Percentiles rank a stretch among this genome's conserved stretches.
Conservation (phyloP, 148 eudicot species). For the Chenopodium suecicum region DNA sequence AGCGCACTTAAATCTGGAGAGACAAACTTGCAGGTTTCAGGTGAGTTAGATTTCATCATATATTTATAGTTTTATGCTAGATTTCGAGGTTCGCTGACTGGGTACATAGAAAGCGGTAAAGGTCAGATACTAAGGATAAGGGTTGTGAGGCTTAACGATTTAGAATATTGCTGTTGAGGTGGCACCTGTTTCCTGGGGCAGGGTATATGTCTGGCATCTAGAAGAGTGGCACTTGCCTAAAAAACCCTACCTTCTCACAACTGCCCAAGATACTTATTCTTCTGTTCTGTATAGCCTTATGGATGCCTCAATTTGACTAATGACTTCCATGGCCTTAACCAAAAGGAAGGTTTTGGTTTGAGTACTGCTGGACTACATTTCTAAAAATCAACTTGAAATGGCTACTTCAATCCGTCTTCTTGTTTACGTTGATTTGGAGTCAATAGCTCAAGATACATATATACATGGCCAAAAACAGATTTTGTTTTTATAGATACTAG, state of each 20-base stretch:
- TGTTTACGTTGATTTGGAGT: background rate
- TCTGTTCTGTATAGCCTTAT: background rate
- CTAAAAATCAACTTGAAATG: background rate
- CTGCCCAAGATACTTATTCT: background rate
- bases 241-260: too few relatives aligned
- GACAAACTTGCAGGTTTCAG: conserved; percentile 75
- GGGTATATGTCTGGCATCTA: too few relatives aligned
- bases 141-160: too few relatives aligned
- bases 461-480: too few relatives aligned
- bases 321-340: background rate
- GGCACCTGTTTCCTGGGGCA: too few relatives aligned
- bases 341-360: background rate
- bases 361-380: background rate
- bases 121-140: too few relatives aligned
- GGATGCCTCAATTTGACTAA: background rate
- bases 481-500: too few relatives aligned
- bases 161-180: too few relatives aligned
- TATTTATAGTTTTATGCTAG: too few relatives aligned
- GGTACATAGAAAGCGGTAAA: too few relatives aligned
- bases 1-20: conserved; percentile 77
- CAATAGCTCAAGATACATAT: background rate
- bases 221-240: background rate
- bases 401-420: background rate
- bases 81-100: too few relatives aligned
- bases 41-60: conserved; percentile 36